Conservation (phyloP, 2,329 filamentous ascomycete genomes). For the Aureobasidium sp. region DNA sequence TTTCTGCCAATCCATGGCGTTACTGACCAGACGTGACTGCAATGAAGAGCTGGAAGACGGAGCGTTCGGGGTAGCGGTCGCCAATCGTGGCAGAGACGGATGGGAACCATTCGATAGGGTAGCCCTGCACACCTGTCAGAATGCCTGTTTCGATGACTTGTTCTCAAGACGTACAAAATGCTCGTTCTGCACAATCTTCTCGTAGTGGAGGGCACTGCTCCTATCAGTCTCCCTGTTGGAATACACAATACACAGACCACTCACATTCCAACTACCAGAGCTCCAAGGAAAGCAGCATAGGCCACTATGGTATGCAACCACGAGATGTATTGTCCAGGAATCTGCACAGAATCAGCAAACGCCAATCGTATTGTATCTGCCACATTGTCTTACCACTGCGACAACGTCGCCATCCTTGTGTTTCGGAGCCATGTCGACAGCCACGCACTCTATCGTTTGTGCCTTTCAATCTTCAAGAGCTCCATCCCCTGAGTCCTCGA, state of each 20-base stretch:
- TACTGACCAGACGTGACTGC: slow-evolving; percentile 75
- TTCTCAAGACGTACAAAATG: slow-evolving; percentile 55
- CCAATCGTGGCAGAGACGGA: slow-evolving; percentile 80
- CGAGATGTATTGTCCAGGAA: slow-evolving; percentile 86
- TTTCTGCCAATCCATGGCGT: neutral
- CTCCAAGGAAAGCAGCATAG: slow-evolving; percentile 81
- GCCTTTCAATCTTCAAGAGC: neutral
- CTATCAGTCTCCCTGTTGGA: slow-evolving; percentile 16
- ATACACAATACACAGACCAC: neutral
- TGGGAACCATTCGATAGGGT: slow-evolving; percentile 42
- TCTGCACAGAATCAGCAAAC: slow-evolving; percentile 21
- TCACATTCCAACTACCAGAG: slow-evolving; percentile 65
- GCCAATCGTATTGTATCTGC: neutral
- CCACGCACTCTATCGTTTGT: neutral
- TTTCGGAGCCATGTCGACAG: slow-evolving; percentile 49
- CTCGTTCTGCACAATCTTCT: slow-evolving; percentile 97
- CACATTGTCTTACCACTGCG: slow-evolving; percentile 43
- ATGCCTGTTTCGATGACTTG: neutral
- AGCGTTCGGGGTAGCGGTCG: slow-evolving; percentile 92
- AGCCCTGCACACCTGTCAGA: slow-evolving; percentile 47
- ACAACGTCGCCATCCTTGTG: slow-evolving; percentile 57
- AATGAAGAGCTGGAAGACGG: slow-evolving; percentile 96
- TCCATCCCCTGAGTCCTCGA: slow-evolving; percentile 3
- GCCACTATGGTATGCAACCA: slow-evolving; percentile 79
- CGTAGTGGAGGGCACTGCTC: slow-evolving; percentile 68